A percentile compares a stretch with the other conserved stretches of the same genome.
These are phyloP conservation scores for Lentinula detonsa DNA, from an alignment of 768 basidiomycete species.

Conservation along the genomic window DNA sequence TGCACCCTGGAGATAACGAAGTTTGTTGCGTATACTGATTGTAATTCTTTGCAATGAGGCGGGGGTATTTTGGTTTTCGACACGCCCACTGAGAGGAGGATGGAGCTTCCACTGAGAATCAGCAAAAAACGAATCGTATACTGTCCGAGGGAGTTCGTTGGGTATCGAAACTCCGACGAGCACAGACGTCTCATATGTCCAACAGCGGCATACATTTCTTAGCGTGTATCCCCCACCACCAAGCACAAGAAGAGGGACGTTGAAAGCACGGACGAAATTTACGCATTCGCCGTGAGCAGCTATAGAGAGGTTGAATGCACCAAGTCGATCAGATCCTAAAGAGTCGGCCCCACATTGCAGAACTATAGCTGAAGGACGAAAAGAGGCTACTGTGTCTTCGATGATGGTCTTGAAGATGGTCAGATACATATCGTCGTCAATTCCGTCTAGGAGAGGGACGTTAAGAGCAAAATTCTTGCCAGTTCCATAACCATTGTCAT, in stretches of 20 bases:
- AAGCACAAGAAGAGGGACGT: constrained; percentile 83
- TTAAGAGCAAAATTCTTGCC: constrained; percentile 96
- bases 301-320: constrained; percentile 96
- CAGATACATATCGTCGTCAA: constrained; percentile 96
- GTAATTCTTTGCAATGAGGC: constrained; percentile 83
- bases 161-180: constrained; percentile 80
- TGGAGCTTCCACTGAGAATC: constrained; percentile 92
- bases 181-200: constrained; percentile 97
- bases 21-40: constrained; percentile 77
- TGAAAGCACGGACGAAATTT: constrained; percentile 90
- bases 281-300: constrained; percentile 98
- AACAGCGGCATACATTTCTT: constrained; percentile 96
- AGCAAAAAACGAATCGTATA: constrained; percentile 90
- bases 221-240: constrained; percentile 98
- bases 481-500: constrained; percentile 81
- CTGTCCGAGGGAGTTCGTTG: constrained; percentile 81
- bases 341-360: constrained; percentile 97
- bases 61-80: constrained; percentile 88
- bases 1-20: constrained; percentile 90
- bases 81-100: constrained; percentile 84
- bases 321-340: constrained; percentile 88
- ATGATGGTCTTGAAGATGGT: constrained; percentile 94
- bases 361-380: constrained; percentile 86
- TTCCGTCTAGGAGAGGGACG: constrained; percentile 91
- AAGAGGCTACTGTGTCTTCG: constrained; percentile 86